A percentile compares a stretch with the other conserved stretches of the same genome.
Conservation (phyloP, 441 rosid species). For the Cnidoscolus chayamansa region DNA sequence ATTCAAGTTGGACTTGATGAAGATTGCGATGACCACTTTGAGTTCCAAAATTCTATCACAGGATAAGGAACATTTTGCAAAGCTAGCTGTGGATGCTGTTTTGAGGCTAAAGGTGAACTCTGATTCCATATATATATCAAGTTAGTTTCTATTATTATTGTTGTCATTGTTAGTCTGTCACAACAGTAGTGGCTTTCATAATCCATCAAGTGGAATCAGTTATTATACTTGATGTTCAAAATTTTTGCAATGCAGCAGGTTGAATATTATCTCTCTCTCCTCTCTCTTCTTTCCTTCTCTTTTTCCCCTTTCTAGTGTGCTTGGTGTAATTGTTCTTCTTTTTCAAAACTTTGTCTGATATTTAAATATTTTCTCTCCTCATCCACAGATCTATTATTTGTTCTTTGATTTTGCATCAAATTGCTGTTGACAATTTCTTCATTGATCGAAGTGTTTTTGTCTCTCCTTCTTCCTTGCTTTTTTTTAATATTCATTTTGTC, state of each 20-base stretch:
- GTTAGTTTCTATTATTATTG: not conserved
- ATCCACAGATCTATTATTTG: not conserved
- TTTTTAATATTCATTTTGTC: not conserved
- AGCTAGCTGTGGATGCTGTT: conserved; percentile 93
- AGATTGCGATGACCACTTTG: conserved; percentile 88
- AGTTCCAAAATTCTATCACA: conserved; percentile 92
- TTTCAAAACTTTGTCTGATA: not conserved
- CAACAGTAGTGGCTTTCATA: not conserved
- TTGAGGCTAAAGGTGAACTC: conserved; percentile 79
- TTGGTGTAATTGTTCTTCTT: no score
- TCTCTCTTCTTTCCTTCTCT: no score
- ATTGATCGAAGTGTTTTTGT: no score
- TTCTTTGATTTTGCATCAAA: not conserved
- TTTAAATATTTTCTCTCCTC: not conserved
- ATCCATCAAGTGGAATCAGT: not conserved
- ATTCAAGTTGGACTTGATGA: conserved; percentile 77
- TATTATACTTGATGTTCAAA: conserved; percentile 1
- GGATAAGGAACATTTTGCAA: conserved; percentile 89
- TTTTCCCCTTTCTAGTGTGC: not conserved
- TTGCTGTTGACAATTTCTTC: not conserved
- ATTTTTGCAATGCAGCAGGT: not conserved
- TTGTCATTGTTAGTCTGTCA: not conserved
- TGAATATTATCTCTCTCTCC: not conserved
- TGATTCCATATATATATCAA: not conserved
- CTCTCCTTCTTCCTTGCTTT: not conserved